Evolutionary conservation across 352 stramenopile genomes (phyloP).

Genomic region (Blastocystis sp.): DNA sequence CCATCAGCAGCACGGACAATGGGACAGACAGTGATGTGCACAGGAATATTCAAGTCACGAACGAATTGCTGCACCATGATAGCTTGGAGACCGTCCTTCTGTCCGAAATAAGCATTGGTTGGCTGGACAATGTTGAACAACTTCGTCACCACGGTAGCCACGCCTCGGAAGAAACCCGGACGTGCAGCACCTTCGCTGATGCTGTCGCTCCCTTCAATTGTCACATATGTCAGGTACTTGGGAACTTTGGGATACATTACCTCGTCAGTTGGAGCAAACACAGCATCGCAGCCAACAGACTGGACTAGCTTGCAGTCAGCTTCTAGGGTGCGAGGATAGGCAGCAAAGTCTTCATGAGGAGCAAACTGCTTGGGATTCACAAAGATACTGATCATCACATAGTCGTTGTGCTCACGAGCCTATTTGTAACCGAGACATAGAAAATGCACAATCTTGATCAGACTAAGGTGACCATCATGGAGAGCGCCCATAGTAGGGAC

Average conservation of each 20-base stretch:
- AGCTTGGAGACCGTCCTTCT: constrained; percentile 96
- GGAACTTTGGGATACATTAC: constrained; percentile 77
- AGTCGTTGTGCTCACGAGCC: constrained; percentile 81
- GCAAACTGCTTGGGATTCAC: constrained; percentile 98
- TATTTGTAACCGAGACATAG: constrained; percentile 67
- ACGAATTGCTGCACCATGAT: constrained; percentile 79
- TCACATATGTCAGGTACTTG: constrained; percentile 78
- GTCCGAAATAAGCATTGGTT: constrained; percentile 92
- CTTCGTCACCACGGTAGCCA: constrained; percentile 97
- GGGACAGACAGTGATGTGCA: constrained; percentile 81
- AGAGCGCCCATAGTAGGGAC: constrained; percentile 98
- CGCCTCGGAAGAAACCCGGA: constrained; percentile 91
- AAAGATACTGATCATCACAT: constrained; percentile 90
- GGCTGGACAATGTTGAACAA: constrained; percentile 96
- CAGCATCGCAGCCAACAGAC: constrained; percentile 69
- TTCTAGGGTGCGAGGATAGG: constrained; percentile 92
- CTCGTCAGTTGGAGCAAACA: constrained; percentile 76
- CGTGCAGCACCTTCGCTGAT: constrained; percentile 82
- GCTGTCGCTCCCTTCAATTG: constrained; percentile 85
- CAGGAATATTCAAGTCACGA: constrained; percentile 88
- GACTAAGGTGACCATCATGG: constrained; percentile 86
- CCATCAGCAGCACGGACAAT: constrained; percentile 84
- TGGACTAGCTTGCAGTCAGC: constrained; percentile 79
- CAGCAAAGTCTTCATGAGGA: constrained; percentile 91
- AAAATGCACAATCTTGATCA: constrained; percentile 70